These are phyloP conservation scores for Syzygium jambos DNA, from an alignment of 345 rosid genomes.

Conservation along the genomic window DNA sequence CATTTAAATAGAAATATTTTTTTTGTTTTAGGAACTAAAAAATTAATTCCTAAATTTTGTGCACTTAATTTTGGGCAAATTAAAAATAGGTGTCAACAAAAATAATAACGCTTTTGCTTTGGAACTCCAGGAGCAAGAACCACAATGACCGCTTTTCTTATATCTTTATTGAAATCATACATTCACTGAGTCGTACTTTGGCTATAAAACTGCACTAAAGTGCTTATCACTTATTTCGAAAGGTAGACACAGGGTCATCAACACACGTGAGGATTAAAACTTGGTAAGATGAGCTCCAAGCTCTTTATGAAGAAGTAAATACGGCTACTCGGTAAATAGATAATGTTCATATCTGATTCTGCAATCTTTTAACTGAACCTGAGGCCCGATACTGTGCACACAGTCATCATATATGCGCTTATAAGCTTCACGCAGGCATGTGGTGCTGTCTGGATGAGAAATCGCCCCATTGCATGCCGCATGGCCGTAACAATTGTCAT, in stretches of 20 bases:
- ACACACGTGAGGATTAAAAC: background rate
- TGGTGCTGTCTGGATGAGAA: background rate
- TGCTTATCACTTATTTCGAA: background rate
- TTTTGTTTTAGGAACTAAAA: too few species aligned
- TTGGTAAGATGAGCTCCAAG: background rate
- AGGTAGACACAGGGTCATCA: background rate
- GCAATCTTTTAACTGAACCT: background rate
- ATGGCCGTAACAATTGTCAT: background rate
- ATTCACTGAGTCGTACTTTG: background rate
- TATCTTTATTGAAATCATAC: background rate
- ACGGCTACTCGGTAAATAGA: background rate
- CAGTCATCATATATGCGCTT: rapidly evolving
- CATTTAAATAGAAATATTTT: too few species aligned
- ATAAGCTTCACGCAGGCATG: background rate
- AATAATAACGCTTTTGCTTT: background rate
- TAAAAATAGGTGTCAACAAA: too few species aligned
- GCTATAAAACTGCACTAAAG: background rate
- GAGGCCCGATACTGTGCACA: background rate
- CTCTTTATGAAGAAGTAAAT: background rate
- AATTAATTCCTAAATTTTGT: too few species aligned
- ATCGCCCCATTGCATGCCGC: background rate
- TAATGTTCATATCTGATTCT: background rate
- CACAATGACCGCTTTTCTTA: background rate
- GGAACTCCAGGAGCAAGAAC: background rate
- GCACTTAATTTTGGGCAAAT: too few species aligned